phyloP scores from a whole-genome alignment of 1,284 basidiomycete genomes.

The Naganishia sp. region DNA sequence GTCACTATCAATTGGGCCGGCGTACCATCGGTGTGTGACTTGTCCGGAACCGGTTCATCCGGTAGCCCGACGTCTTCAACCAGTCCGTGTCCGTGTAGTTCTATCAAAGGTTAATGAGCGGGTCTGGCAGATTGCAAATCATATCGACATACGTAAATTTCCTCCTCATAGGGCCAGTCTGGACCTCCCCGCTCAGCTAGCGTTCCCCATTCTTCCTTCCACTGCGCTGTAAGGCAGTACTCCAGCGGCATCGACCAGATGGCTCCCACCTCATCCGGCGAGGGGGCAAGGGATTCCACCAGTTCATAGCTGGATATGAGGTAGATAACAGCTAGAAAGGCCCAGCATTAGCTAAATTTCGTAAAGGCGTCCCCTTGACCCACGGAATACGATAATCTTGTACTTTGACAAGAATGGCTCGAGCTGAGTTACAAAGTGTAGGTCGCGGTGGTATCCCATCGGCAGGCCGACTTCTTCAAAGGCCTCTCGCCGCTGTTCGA shows the following conservation, averaged over 20 bases:
- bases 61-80: constrained; percentile 30
- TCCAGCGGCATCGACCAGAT: constrained; percentile 78
- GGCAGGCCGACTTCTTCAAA: constrained; percentile 76
- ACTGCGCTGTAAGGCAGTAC: constrained; percentile 61
- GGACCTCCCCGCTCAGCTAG: constrained; percentile 64
- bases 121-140: background rate
- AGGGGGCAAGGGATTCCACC: constrained; percentile 60
- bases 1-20: no score
- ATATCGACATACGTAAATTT: constrained; percentile 60
- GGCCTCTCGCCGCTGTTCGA: constrained; percentile 70
- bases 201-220: constrained; percentile 52
- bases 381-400: constrained; percentile 51
- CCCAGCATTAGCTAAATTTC: constrained; percentile 51
- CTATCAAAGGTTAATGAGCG: background rate
- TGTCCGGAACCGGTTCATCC: constrained; percentile 34
- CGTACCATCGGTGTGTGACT: constrained; percentile 28
- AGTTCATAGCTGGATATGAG: constrained; percentile 63
- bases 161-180: constrained; percentile 73
- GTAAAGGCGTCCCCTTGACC: constrained; percentile 20
- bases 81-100: constrained; percentile 23
- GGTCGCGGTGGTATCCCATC: constrained; percentile 57
- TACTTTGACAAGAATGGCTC: constrained; percentile 69
- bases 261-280: constrained; percentile 68
- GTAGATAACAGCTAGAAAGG: constrained; percentile 69
- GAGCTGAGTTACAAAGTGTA: constrained; percentile 67